Base-by-base conservation (phyloP, 768 basidiomycete species). In the Grammothele lineata region DNA sequence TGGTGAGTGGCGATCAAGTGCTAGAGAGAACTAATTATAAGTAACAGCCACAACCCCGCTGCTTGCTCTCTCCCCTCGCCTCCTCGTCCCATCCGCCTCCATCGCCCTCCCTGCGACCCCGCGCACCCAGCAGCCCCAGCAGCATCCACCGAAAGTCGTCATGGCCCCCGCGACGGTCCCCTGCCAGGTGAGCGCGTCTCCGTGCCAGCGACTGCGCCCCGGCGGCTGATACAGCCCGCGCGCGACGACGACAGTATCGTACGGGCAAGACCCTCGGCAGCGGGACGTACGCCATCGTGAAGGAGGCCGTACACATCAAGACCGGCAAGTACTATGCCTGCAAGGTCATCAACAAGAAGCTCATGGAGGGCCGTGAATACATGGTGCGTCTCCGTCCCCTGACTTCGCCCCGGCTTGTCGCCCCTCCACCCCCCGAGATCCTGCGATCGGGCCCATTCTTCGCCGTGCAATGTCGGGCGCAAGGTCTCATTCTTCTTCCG, bases 341-440 rank as follows among this genome's bases (percentile, higher is more conserved):
- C 80, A 99, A 99, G 69, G 96, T 98, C 60, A 93, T 97, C 71
- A 97, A 95, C 82, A 98, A 98, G 78, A 92, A 94, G 62, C 81
- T 96, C 48, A 96, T 96, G 93, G 89, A 95, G 64, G 95, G 95
- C 4, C 76, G 95, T 54, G 95, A 98, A 70, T 84, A 94, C 64
- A 98, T 99, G 95, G 95, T 93, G 18, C 57, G 81, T 62, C 8
- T 34, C 10, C 25, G 10, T 26, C 11, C 10, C 43, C 47, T 25
- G 45, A n/a, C n/a, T n/a, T n/a, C 22, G 37, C 19, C 26, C 26
- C 36, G 40, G 23, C 34, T 14, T 14, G 14, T 14, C 27, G 27
- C 7, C 26, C 43, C 15, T 21, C 11, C 34, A 34, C 23, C 30
- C 30, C 15, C 32, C 5, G 37, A 45, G 41, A 51, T 44, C 48